Conservation (phyloP, 768 basidiomycete species). For the Termitomyces sp. region DNA sequence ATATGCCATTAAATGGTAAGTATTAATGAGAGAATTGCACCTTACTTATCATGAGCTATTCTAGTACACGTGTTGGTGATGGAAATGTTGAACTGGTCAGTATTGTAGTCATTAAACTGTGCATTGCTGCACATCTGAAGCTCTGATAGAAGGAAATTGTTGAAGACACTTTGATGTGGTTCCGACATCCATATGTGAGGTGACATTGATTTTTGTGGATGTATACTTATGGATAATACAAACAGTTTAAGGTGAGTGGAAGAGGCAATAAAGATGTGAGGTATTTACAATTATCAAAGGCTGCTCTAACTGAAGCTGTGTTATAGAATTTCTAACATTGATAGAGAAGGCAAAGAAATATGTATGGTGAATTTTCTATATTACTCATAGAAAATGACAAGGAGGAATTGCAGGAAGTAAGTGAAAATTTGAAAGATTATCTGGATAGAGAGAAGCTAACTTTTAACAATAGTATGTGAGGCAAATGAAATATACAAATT, state of each 20-base stretch:
- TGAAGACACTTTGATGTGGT: background rate
- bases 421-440: background rate
- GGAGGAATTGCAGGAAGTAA: background rate
- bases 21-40: too few relatives aligned
- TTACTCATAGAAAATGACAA: background rate
- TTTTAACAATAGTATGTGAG: background rate
- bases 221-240: background rate
- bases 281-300: background rate
- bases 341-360: background rate
- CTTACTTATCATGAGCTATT: background rate
- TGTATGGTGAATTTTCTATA: background rate
- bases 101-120: background rate
- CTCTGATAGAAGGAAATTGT: background rate
- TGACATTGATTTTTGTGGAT: background rate
- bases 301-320: background rate
- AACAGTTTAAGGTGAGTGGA: background rate
- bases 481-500: background rate
- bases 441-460: background rate
- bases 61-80: background rate
- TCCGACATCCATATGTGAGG: background rate
- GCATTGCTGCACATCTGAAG: background rate
- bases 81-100: background rate
- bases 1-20: background rate
- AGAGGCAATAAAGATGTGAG: background rate
- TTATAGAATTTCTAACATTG: background rate